Base-by-base conservation (phyloP, 495 filamentous ascomycete genomes). In the Penicillium pancosmium region DNA sequence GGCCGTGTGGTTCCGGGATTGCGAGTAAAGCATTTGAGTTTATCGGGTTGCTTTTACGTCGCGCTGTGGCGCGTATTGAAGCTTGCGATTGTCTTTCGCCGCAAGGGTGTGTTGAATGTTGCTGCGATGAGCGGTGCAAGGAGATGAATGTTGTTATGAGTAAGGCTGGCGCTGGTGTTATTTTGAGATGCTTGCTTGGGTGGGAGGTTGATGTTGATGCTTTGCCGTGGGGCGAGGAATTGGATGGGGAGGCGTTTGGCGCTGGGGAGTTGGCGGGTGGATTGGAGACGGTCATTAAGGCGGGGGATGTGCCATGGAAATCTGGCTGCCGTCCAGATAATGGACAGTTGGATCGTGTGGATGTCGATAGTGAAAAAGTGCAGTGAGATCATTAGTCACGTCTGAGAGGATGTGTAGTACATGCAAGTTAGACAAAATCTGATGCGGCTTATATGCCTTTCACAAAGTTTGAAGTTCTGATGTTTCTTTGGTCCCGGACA, bases 1-100 rank as follows among this genome's bases (percentile, higher is more conserved):
- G 93, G 0, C 81, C 87, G 0, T 86, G 84, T 49, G 92, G 92
- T 0, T 88, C 86, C 2, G 95, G 94, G 5, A 93, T 97, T 59
- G 89, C 88, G 50, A 88, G 84, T 31, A 97, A 96, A 70, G 93
- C 92, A 1, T 97, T 97, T 65, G 92, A 97, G 68, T 95, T 95
- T 66, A 78, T 96, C 19, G 91, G 96, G 62, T 62, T 89, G 40
- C 72, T 97, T 40, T 80, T 98, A 10, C 74, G 78, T 34, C 88
- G 91, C 59, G 93, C 93, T 6, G 80, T 93, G n/a, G 80, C 86
- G 55, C 81, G 93, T 21, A 86, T 98, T 5, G 84, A 86, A 70
- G 79, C 76, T 15, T 98, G 94, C 67, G 71, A 82, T 48, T 89
- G 86, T 68, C 66, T 81, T 12, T 68, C 63, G 31, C 73, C 77